Base-by-base conservation (phyloP, 2,329 filamentous ascomycete genomes). In the Aspergillus hiratsukae region DNA sequence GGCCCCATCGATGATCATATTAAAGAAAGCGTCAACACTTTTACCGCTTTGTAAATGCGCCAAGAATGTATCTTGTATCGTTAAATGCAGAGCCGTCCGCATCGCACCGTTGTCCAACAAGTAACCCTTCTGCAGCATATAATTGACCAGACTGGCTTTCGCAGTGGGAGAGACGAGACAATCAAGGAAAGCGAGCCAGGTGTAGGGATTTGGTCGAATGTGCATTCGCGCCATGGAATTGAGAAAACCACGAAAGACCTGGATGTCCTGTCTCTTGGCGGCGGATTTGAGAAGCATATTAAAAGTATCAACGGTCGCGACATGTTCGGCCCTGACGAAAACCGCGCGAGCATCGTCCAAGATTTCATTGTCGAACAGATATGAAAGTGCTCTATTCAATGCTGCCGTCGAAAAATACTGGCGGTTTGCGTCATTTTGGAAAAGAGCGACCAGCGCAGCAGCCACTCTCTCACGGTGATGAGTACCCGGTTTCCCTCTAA, bases 261-360 rank as follows among this genome's bases (percentile, higher is more conserved):
- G 61, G n/a, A 76, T 60, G 61, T 80, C 71, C 51, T 72, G 70
- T 23, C 63, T 64, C 50, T 65, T 66, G 11, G 76, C 76, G 27
- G 72, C 68, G 23, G 65, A 66, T 45, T 65, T 63, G 41, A 81
- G 60, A 51, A 81, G 63, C 48, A 78, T 74, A 51, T 80, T 80
- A 60, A 75, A 79, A 5, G 75, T 76, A 41, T 76, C 72, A 4
- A 70, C 65, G 2, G 72, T 71, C 31, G 72, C 67, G 25, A 75
- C 61, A 48, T 72, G 64, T 51, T 75, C 69, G 56, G 73, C 69
- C 17, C 54, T 63, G 17, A 66, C 59, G 50, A 78, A 73, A 6
- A 80, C 58, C 1, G 55, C 37, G 37, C 69, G 69, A 14, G 72
- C 70, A 51, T 65, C 58, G 3, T 56, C 49, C 25, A 75, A 63